A percentile compares a stretch with the other conserved stretches of the same genome.
These are phyloP conservation scores for Apiospora kogelbergensis DNA, from an alignment of 2,329 filamentous ascomycete genomes.

Conservation along the genomic window DNA sequence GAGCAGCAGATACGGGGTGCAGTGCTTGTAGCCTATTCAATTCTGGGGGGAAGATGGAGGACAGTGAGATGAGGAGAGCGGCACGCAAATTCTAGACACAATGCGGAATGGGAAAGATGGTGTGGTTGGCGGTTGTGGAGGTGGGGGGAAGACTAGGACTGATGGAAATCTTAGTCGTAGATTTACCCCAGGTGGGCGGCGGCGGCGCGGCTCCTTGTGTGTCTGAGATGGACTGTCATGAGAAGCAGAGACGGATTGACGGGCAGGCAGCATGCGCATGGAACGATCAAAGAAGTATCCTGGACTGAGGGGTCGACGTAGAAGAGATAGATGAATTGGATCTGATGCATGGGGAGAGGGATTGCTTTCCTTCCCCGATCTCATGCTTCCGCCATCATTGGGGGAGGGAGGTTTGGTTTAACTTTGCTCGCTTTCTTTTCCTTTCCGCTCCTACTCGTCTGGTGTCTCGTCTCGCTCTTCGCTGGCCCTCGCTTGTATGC, in stretches of 20 bases:
- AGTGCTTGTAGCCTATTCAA: background rate
- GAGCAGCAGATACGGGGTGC: background rate
- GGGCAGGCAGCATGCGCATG: background rate
- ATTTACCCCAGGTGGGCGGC: background rate
- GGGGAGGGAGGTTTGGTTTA: background rate
- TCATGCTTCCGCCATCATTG: background rate
- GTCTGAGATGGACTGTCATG: background rate
- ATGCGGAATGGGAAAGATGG: background rate
- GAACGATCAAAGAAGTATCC: background rate
- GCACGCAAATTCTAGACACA: slow-evolving; percentile 8
- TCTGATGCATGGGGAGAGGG: background rate
- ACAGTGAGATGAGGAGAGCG: slow-evolving; percentile 4
- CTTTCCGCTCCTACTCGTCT: background rate
- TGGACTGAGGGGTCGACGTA: background rate
- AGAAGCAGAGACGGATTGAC: background rate
- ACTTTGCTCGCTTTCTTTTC: background rate
- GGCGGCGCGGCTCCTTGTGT: background rate
- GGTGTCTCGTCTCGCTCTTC: background rate
- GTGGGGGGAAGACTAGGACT: slow-evolving; percentile 3
- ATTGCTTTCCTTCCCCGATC: background rate
- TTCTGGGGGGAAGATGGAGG: slow-evolving; percentile 3
- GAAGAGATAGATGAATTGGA: background rate
- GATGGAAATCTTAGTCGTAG: background rate
- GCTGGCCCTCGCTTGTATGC: slow-evolving; percentile 2
- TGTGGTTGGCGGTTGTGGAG: slow-evolving; percentile 8